Base-by-base conservation (phyloP, 2,329 filamentous ascomycete genomes). In the Paecilomyces niveus region DNA sequence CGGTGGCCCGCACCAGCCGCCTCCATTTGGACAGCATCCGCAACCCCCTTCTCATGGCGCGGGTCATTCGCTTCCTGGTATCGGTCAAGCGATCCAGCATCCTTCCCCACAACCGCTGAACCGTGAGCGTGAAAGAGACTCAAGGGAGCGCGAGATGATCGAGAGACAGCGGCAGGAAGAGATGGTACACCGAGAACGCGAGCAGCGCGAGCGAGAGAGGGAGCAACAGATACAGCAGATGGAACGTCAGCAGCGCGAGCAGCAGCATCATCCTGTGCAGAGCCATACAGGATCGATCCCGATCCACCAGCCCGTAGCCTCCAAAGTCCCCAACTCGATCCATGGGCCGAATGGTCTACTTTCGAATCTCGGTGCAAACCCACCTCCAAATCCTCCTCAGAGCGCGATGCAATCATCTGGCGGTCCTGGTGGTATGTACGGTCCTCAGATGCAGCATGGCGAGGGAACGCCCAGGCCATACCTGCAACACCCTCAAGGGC, bases 331-430 rank as follows among this genome's bases (percentile, higher is more conserved):
- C 58, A 89, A 87, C 63, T 89, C 90, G 56, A 95, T 97, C 58
- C 93, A 96, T 71, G 95, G 92, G 53, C 93, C 93, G 1, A 93
- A 94, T 64, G 93, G 93, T 8, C 82, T 97, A 35, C 84, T 97
- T 45, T 85, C 88, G 8, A 90, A 87, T 64, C 85, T 91, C 65
- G 85, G 86, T 56, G 81, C 83, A 33, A 82, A 83, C 33, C 77
- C 80, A 39, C 79, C 83, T 29, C 74, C 81, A 39, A 82, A 80
- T 64, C 77, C 81, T 35, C 76, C 83, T 59, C 76, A 80, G 67
- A 73, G 78, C 61, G 77, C 84, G 11, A 79, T 87, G 57, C 82
- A 82, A 24, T 81, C 82, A 22, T 81, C 86, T 32, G 84, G 78
- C 61, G 83, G 83, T 13, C 82, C 85, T 54, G 83, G 80, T 3